These are phyloP conservation scores for Verticillium klebahnii DNA, from an alignment of 2,329 filamentous ascomycete species.

Conservation along the genomic window DNA sequence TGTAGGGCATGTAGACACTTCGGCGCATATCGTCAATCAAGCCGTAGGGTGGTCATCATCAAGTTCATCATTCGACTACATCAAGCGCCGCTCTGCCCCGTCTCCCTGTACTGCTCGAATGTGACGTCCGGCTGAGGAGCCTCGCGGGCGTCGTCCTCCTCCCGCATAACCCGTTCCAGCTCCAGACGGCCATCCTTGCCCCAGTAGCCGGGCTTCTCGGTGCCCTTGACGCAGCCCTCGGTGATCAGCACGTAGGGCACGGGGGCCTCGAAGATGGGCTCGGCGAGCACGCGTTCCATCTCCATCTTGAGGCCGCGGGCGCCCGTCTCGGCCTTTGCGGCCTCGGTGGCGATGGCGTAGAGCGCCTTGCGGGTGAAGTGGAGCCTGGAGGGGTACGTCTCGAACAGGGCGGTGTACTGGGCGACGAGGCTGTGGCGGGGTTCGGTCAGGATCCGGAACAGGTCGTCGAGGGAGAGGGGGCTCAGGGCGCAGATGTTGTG, in stretches of 20 bases:
- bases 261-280: slow-evolving; percentile 78
- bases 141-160: slow-evolving; percentile 45
- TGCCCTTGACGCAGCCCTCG: slow-evolving; percentile 60
- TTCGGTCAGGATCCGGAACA: slow-evolving; percentile 87
- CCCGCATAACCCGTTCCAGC: slow-evolving; percentile 61
- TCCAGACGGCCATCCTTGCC: slow-evolving; percentile 67
- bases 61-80: background rate
- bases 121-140: slow-evolving; percentile 12
- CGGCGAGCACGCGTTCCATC: slow-evolving; percentile 72
- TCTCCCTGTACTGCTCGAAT: slow-evolving; percentile 40
- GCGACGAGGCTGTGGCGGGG: slow-evolving; percentile 82
- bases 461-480: slow-evolving; percentile 60
- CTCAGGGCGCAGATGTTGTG: slow-evolving; percentile 85
- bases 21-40: background rate
- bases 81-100: slow-evolving; percentile 43
- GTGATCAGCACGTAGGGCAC: slow-evolving; percentile 72
- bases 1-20: background rate
- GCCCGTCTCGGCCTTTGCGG: slow-evolving; percentile 62
- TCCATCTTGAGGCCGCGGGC: slow-evolving; percentile 75
- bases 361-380: slow-evolving; percentile 79
- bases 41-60: background rate
- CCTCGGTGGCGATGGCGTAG: slow-evolving; percentile 71
- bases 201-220: slow-evolving; percentile 57
- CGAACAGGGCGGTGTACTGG: slow-evolving; percentile 86
- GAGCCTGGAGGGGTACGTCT: slow-evolving; percentile 72